Base-by-base conservation (phyloP, 164 flowering plant genomes). In the Vitis amurensis region DNA sequence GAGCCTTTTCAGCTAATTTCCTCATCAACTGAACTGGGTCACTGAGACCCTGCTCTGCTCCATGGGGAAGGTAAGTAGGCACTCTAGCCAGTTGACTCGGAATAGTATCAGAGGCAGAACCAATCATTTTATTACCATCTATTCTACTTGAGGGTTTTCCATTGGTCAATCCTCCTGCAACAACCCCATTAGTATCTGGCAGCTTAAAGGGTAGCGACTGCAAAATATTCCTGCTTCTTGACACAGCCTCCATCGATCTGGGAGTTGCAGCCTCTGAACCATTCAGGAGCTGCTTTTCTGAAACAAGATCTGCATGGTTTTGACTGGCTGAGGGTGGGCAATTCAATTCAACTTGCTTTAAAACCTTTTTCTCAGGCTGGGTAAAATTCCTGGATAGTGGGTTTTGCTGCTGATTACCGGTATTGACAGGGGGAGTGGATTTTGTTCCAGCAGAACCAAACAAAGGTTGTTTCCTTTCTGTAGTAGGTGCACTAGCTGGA, bases 1-100 rank as follows among this genome's bases (percentile, higher is more conserved):
- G 85, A 59, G 82, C 68, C 76, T 82, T 85, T 67, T 85, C 92
- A 31, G 87, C 55, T 67, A 87, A 61, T 73, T 78, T 80, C 77
- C 81, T 89, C 92, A 89, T 88, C 76, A 79, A 62, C 79, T 86
- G 87, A 50, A 86, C 91, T 13, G 98, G 94, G 67, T 94, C 93
- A 70, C 76, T 83, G 16, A 83, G 84, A 63, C 85, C 88, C 70
- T 82, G 93, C 52, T 78, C 86, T 59, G 78, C 82, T 62, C 79
- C 90, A 44, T 50, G 81, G 10, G 79, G 72, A 65, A 77, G 72
- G 69, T 66, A 78, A 58, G 73, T 53, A n/a, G 74, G 68, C n/a
- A 73, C 59, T 61, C 78, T 75, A 8, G 70, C 78, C 67, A 64
- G 76, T 73, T 80, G 85, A 48, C 59, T 76, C 2, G 83, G 59